phyloP scores from a whole-genome alignment of 2,329 filamentous ascomycete species.

The Rosellinia necatrix region DNA sequence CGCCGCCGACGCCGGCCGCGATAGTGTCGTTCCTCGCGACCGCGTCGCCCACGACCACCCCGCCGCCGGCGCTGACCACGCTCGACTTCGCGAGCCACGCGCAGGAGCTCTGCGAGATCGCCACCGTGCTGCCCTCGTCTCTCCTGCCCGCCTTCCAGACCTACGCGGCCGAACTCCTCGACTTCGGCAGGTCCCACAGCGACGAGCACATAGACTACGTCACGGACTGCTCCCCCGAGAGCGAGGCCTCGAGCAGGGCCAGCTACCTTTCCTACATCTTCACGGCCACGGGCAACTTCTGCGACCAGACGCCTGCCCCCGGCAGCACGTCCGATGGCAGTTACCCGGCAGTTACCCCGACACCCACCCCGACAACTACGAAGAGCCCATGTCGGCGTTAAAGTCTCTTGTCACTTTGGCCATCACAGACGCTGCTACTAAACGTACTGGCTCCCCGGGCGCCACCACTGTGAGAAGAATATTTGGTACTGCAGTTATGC shows the following conservation, averaged over 20 bases:
- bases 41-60: not conserved
- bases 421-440: not conserved
- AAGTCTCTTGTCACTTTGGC: not conserved
- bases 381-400: not conserved
- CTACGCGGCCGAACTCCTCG: conserved; percentile 1
- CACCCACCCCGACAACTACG: no score
- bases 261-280: conserved; percentile 15
- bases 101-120: conserved; percentile 12
- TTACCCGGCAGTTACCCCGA: conserved; percentile 7
- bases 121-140: conserved; percentile 13
- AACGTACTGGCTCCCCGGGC: not conserved
- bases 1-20: not conserved
- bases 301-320: conserved; percentile 3
- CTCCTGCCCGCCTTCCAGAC: conserved; percentile 11
- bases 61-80: not conserved
- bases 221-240: conserved; percentile 8
- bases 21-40: conserved; percentile 7
- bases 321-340: conserved; percentile 5
- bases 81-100: conserved; percentile 9
- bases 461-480: not conserved
- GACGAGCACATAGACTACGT: conserved; percentile 14
- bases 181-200: not conserved
- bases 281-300: conserved; percentile 14
- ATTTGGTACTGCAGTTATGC: conserved; percentile 1
- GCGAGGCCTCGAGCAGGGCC: conserved; percentile 4